phyloP scores from a whole-genome alignment of 1,139 yeast genomes.

The Eremothecium gossypii region DNA sequence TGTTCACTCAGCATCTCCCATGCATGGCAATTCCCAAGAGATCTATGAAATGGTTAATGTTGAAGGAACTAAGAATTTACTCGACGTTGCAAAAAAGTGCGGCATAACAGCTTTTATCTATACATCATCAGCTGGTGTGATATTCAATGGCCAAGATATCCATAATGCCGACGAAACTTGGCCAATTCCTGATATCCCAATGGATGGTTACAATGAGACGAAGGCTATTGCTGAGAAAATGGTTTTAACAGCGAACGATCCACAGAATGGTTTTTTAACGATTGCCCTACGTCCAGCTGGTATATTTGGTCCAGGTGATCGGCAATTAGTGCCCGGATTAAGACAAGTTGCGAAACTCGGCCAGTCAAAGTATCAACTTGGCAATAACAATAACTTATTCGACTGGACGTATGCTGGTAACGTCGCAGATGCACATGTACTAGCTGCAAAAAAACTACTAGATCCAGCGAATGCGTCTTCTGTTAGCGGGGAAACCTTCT shows the following conservation, averaged over 20 bases:
- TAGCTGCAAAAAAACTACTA: slow-evolving; percentile 74
- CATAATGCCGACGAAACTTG: slow-evolving; percentile 87
- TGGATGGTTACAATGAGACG: slow-evolving; percentile 96
- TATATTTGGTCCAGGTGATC: slow-evolving; percentile 96
- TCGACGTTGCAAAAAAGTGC: slow-evolving; percentile 51
- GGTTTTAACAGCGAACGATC: slow-evolving; percentile 62
- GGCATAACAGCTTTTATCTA: slow-evolving; percentile 67
- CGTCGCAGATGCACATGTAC: slow-evolving; percentile 92
- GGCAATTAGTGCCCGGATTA: slow-evolving; percentile 91
- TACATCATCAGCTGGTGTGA: slow-evolving; percentile 96
- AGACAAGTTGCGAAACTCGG: slow-evolving; percentile 75
- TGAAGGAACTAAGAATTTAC: slow-evolving; percentile 70
- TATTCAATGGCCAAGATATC: slow-evolving; percentile 86
- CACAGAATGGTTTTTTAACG: slow-evolving; percentile 49
- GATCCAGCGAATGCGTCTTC: slow-evolving; percentile 32
- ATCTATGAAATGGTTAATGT: slow-evolving; percentile 88
- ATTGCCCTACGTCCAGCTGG: slow-evolving; percentile 95
- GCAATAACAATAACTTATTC: slow-evolving; percentile 85
- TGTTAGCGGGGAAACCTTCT: slow-evolving; percentile 81
- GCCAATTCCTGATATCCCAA: slow-evolving; percentile 85
- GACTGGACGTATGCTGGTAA: slow-evolving; percentile 99
- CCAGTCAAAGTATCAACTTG: slow-evolving; percentile 87
- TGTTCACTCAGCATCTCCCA: slow-evolving; percentile 95
- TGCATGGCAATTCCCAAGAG: slow-evolving; percentile 74
- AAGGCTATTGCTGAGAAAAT: slow-evolving; percentile 85